Base-by-base conservation (phyloP, 768 basidiomycete genomes). In the Suillus subalutaceus region DNA sequence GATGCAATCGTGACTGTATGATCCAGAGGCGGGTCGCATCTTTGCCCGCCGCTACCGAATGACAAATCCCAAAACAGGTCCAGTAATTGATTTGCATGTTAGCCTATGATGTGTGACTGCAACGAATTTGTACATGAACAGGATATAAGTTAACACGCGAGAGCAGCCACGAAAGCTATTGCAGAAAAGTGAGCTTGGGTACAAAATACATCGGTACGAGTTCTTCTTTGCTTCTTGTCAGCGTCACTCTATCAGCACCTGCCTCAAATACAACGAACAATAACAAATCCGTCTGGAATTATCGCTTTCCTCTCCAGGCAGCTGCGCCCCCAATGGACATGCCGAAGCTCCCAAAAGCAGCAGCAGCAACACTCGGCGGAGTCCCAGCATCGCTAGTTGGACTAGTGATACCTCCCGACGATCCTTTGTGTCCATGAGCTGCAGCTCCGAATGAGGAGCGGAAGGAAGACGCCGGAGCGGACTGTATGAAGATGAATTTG, bases 401-500 rank as follows among this genome's bases (percentile, higher is more conserved):
- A 58, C 71, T 74, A 9, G 48, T 35, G 4, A 63, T 65, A 12
- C 52, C 70, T 26, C 68, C 73, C 13, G 68, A 63, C 18, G 77
- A 68, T 20, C 69, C 65, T 50, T 72, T 78, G 50, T 68, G 68
- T 4, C 62, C 15, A 35, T 76, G 74, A 20, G 65, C 65, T n/a
- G 75, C 65, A 12, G 73, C 52, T 66, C 85, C 85, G 80, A 93
- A 92, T 13, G 86, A 84, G 0, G 90, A 80, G 48, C 92, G 86
- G 80, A 85, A 92, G 1, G 87, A 85, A 1, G 90, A 86, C 37
- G 79, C 73, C 2, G 92, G 92, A 58, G 89, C 79, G 0, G 90
- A 78, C 73, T 92, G 90, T 66, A 95, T 93, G 10, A 89, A 85
- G 35, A 95, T 79, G 79, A 94, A 96, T 74, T 92, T 94, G 78